phyloP scores from a whole-genome alignment of 345 rosid genomes.

The Sisymbrium altissimum region DNA sequence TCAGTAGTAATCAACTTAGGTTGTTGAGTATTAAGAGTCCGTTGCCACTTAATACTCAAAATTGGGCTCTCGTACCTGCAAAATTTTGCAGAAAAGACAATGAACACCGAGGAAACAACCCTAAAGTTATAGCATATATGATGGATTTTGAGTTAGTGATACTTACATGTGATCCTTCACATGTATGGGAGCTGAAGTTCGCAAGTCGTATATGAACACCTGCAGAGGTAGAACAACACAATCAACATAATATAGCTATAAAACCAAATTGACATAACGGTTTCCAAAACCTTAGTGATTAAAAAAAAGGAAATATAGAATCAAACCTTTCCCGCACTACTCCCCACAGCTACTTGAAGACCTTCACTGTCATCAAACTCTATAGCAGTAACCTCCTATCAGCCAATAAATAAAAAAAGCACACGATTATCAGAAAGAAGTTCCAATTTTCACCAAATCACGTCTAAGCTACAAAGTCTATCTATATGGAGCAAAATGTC shows the following conservation, averaged over 20 bases:
- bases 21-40: conserved; percentile 65
- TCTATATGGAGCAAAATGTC: conserved; percentile 3
- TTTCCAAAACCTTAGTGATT: neutral
- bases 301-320: neutral
- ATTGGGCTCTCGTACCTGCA: conserved; percentile 88
- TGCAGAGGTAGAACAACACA: conserved; percentile 30
- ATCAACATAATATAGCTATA: neutral
- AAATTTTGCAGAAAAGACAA: neutral
- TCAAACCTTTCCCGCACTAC: conserved; percentile 83
- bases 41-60: conserved; percentile 92
- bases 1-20: conserved; percentile 80
- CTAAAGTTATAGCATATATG: neutral
- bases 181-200: conserved; percentile 74
- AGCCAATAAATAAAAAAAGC: neutral
- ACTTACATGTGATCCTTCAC: conserved; percentile 95
- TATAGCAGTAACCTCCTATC: conserved; percentile 85
- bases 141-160: neutral
- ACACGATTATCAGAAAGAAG: neutral
- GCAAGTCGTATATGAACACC: conserved; percentile 90
- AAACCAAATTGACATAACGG: neutral
- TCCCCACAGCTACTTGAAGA: conserved; percentile 82
- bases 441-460: neutral
- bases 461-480: neutral
- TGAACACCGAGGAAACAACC: neutral
- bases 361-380: conserved; percentile 84